Base-by-base conservation (phyloP, 2,329 filamentous ascomycete species). In the Claviceps capensis region DNA sequence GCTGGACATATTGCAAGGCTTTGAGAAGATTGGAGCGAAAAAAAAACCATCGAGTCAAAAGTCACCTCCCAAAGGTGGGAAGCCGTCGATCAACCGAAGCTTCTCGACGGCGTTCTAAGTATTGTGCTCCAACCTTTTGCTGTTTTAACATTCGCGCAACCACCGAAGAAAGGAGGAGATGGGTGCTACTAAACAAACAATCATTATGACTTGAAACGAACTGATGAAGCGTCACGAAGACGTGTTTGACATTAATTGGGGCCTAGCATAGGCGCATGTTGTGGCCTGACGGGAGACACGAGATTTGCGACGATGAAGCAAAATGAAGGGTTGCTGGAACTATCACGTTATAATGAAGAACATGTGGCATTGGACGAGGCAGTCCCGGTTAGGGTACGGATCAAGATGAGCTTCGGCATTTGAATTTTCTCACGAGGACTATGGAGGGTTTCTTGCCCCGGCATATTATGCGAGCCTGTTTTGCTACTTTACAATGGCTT, bases 1-100 rank as follows among this genome's bases (percentile, higher is more conserved):
- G 1, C 75, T 88, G 49, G 85, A 89, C 60, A 83, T 89, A 57
- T 75, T 86, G 46, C 82, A 86, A 61, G 84, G 84, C 9, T 89
- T 88, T 60, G 79, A 84, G 63, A 85, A 83, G 69, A 88, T 89
- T 62, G 85, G 85, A 47, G 69, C 72, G 46, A 71, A 63, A 56
- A 61, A 62, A 34, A 63, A 69, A 55, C 44, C 60, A 52, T 52
- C 62, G 54, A 65, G 43, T 17, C 53, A 50, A 37, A 50, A 64
- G 54, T 63, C 64, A 55, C 63, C 59, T 42, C 55, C 61, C 37
- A 60, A 60, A 53, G 56, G 51, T 52, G 59, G 51, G 47, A 66
- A 65, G 43, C 63, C 63, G 17, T 51, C 56, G 5, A 47, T 66
- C 13, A 59, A 60, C 38, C 61, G 65, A 57, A 66, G 63, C 56